phyloP scores from a whole-genome alignment of 352 stramenopile species.

The Aphanomyces euteiches region DNA sequence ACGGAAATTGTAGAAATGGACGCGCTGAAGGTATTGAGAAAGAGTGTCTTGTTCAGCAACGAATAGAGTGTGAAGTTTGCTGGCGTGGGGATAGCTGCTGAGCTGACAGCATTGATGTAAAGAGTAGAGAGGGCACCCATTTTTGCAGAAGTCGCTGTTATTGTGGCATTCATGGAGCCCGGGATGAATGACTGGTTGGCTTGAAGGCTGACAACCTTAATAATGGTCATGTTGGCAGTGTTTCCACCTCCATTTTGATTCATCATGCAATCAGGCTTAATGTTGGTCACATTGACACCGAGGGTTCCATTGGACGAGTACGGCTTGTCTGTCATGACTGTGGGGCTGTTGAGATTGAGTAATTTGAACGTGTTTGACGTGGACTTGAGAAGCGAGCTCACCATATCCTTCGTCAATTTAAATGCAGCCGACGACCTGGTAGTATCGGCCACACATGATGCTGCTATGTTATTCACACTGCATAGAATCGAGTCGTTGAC shows the following conservation, averaged over 20 bases:
- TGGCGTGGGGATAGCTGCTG: background rate
- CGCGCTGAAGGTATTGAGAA: background rate
- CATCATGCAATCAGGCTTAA: background rate
- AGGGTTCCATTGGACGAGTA: constrained; percentile 4
- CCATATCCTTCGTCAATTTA: background rate
- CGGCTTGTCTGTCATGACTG: background rate
- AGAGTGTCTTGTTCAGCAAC: background rate
- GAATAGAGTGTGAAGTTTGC: constrained; percentile 10
- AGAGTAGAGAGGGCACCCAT: background rate
- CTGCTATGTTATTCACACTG: background rate
- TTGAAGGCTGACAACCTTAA: background rate
- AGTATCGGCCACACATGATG: background rate
- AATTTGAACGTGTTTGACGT: background rate
- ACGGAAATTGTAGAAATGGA: background rate
- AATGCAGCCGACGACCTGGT: background rate
- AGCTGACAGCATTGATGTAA: constrained; percentile 7
- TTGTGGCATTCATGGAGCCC: background rate
- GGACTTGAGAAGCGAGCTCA: background rate
- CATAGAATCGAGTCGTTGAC: background rate
- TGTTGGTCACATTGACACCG: constrained; percentile 5
- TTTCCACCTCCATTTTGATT: background rate
- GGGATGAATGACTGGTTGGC: background rate
- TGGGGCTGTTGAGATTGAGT: constrained; percentile 16
- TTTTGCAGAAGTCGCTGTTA: background rate
- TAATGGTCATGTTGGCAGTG: background rate